Evolutionary conservation across 306 rosid species (phyloP).

Genomic region (Prunus salicina): DNA sequence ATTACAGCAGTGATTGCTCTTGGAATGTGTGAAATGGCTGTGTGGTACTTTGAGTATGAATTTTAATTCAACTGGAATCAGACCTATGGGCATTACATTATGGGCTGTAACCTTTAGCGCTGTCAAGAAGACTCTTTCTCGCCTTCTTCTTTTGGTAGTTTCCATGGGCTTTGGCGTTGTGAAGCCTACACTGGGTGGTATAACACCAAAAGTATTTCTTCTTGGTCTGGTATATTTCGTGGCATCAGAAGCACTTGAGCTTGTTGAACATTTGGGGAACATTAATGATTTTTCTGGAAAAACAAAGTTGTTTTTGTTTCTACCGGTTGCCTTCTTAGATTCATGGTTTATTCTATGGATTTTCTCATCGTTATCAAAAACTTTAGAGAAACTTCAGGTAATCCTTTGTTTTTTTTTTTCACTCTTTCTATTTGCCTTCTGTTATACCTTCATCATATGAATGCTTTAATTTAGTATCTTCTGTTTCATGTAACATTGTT

Average conservation of each 20-base stretch:
- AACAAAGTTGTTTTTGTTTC: conserved; percentile 64
- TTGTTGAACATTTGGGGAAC: conserved; percentile 82
- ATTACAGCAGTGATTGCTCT: conserved; percentile 85
- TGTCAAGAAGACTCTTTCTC: conserved; percentile 81
- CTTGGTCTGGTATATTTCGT: conserved; percentile 67
- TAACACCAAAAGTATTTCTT: conserved; percentile 52
- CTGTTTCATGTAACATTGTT: conserved; percentile 1
- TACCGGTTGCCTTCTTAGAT: conserved; percentile 87
- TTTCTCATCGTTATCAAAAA: conserved; percentile 81
- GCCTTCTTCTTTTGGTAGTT: conserved; percentile 82
- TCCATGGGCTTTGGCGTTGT: conserved; percentile 90
- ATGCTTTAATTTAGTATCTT: neutral
- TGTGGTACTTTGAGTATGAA: conserved; percentile 96
- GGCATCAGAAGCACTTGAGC: conserved; percentile 85
- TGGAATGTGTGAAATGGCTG: conserved; percentile 96
- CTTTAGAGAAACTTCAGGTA: conserved; percentile 93
- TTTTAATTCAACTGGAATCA: conserved; percentile 76
- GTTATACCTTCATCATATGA: conserved; percentile 8
- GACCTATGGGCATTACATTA: conserved; percentile 89
- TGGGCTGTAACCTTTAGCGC: conserved; percentile 90
- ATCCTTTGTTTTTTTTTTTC: conserved; percentile 3
- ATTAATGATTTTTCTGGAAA: conserved; percentile 87
- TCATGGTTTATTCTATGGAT: conserved; percentile 85
- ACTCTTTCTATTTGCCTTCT: neutral
- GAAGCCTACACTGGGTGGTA: conserved; percentile 77